Evolutionary conservation across 768 basidiomycete genomes (phyloP).

Genomic region (Kwoniella heveanensis): DNA sequence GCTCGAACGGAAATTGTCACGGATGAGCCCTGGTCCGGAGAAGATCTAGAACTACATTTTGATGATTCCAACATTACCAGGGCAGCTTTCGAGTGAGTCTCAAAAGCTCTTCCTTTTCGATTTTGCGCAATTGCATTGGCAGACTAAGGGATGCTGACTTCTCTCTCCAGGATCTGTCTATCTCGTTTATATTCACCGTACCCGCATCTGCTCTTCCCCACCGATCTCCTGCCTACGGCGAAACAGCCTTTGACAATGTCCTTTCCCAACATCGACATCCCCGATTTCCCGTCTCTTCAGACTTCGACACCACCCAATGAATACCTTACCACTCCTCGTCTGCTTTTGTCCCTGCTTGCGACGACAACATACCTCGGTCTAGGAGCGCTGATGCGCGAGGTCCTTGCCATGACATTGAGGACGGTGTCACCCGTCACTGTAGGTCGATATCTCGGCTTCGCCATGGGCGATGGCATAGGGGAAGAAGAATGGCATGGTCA

Average conservation of each 20-base stretch:
- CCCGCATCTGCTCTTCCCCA: conserved; percentile 70
- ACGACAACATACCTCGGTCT: conserved; percentile 84
- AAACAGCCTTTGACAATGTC: conserved; percentile 67
- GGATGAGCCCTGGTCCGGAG: conserved; percentile 45
- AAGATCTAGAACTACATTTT: conserved; percentile 71
- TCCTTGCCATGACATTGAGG: conserved; percentile 69
- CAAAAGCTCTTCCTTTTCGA: too few relatives aligned
- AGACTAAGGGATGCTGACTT: conserved; percentile 7
- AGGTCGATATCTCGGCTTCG: conserved; percentile 75
- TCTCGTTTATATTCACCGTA: conserved; percentile 85
- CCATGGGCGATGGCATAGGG: conserved; percentile 70
- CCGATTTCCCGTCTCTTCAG: conserved; percentile 58
- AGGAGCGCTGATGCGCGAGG: conserved; percentile 72
- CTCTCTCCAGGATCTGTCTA: conserved; percentile 69
- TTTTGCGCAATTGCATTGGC: background rate
- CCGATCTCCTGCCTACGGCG: conserved; percentile 67
- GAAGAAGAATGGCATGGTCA: conserved; percentile 58
- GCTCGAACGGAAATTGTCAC: conserved; percentile 3
- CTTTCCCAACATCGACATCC: conserved; percentile 30
- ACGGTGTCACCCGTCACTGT: conserved; percentile 80
- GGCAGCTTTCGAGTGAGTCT: conserved; percentile 82
- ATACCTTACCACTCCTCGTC: conserved; percentile 75
- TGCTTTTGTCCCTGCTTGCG: conserved; percentile 82
- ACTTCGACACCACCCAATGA: conserved; percentile 60
- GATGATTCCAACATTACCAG: conserved; percentile 87